Base-by-base conservation (phyloP, 1,284 basidiomycete species). In the Tylopilus sp. region DNA sequence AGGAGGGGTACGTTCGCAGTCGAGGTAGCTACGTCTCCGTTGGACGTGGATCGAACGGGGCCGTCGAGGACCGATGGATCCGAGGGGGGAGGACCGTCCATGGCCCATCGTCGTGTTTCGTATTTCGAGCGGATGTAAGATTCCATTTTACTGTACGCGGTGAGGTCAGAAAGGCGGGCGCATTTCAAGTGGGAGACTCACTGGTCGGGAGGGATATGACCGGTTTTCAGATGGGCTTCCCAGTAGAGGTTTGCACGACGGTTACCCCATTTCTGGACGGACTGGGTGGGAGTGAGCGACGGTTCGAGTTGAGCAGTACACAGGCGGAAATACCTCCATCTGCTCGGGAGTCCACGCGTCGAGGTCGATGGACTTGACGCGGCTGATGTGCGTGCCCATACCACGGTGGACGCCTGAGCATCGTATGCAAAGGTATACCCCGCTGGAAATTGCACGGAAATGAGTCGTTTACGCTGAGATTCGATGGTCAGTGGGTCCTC, bases 261-360 rank as follows among this genome's bases (percentile, higher is more conserved):
- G 67, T 99, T 99, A 1, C 96, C 96, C 96, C 97, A 99, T 67
- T 89, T 91, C 67, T 90, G 84, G 48, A 97, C 85, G 2, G 82
- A 86, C 86, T 93, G 56, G 13, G 8, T 16, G n/a, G 36, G n/a
- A 19, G 29, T 49, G 44, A 50, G 46, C 18, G 40, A n/a, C 5
- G 39, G 36, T 15, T 12, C 12, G 6, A 12, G 29, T 5, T 8
- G 13, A 15, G 19, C 6, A 35, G 18, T 23, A 43, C 44, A 39
- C 26, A 2, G 28, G 23, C 18, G 29, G 36, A 19, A 28, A 16
- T 59, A 92, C 92, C 67, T 87, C 84, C 88, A 99, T 96, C 74
- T 99, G 96, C 62, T 98, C 95, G 1, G 92, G 91, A 4, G 92
- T 97, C 96, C 96, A 99, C 18, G 92, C 86, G 62, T 99, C 96